These are phyloP conservation scores for Globisporangium iwayamae DNA, from an alignment of 352 stramenopile species.

Conservation along the genomic window DNA sequence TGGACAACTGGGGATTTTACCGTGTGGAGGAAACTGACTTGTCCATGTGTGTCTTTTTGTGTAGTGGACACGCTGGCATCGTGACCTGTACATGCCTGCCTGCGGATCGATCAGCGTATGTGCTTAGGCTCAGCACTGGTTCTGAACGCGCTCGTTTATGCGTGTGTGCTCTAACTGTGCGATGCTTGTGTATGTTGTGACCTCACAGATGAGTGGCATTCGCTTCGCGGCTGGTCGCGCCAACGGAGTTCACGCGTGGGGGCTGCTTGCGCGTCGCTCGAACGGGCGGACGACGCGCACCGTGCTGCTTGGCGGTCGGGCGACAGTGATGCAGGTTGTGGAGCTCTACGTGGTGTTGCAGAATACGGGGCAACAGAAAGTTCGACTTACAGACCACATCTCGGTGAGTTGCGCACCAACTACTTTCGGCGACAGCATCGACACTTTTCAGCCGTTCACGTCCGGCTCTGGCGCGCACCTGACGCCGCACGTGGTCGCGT, in stretches of 20 bases:
- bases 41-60: neutral
- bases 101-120: constrained; percentile 32
- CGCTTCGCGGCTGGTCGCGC: constrained; percentile 32
- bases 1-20: neutral
- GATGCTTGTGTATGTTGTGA: neutral
- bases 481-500: constrained; percentile 31
- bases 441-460: constrained; percentile 30
- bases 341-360: constrained; percentile 56
- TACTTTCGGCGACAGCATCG: neutral
- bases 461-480: constrained; percentile 37
- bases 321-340: constrained; percentile 50
- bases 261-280: constrained; percentile 40
- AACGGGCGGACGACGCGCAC: constrained; percentile 57
- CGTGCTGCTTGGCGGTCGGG: constrained; percentile 38
- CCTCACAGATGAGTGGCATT: constrained; percentile 19
- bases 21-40: neutral
- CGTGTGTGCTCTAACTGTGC: neutral
- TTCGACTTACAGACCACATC: constrained; percentile 38
- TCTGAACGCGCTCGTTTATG: too few relatives aligned
- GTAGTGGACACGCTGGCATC: constrained; percentile 37
- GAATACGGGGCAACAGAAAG: constrained; percentile 26
- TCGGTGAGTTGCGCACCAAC: constrained; percentile 13
- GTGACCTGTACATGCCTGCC: constrained; percentile 34
- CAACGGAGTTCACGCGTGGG: constrained; percentile 32
- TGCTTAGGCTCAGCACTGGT: neutral